Evolutionary conservation across 495 filamentous ascomycete genomes (phyloP).

Genomic region (Letharia columbiana): DNA sequence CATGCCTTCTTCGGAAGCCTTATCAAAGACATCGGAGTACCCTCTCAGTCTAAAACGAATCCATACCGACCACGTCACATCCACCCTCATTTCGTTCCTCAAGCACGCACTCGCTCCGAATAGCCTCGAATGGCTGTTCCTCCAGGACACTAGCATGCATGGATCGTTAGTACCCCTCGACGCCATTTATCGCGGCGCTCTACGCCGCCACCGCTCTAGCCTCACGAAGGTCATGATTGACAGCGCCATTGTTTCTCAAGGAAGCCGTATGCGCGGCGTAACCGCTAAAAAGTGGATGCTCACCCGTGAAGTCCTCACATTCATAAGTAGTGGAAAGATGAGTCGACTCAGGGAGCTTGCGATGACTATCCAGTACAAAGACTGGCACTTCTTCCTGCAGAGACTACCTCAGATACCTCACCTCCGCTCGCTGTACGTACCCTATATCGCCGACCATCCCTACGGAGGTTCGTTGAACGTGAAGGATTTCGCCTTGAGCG

Average conservation of each 20-base stretch:
- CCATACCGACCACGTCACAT: slow-evolving; percentile 74
- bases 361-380: slow-evolving; percentile 67
- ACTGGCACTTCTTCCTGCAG: slow-evolving; percentile 91
- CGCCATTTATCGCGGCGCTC: slow-evolving; percentile 62
- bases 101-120: slow-evolving; percentile 81
- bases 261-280: slow-evolving; percentile 30
- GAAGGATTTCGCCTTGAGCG: slow-evolving; percentile 71
- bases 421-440: slow-evolving; percentile 71
- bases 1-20: slow-evolving; percentile 14
- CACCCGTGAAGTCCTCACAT: slow-evolving; percentile 61
- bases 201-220: slow-evolving; percentile 64
- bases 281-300: slow-evolving; percentile 72
- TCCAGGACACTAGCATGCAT: slow-evolving; percentile 62
- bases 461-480: slow-evolving; percentile 46
- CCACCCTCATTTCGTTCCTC: slow-evolving; percentile 70
- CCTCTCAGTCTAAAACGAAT: slow-evolving; percentile 67
- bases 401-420: slow-evolving; percentile 66
- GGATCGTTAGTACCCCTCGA: slow-evolving; percentile 57
- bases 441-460: slow-evolving; percentile 59
- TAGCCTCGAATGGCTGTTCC: slow-evolving; percentile 71
- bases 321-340: slow-evolving; percentile 80
- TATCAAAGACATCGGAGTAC: slow-evolving; percentile 44
- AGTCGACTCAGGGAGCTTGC: slow-evolving; percentile 64
- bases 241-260: slow-evolving; percentile 45
- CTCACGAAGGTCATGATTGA: slow-evolving; percentile 74